Evolutionary conservation across 225 moss, liverwort and hornwort genomes (phyloP).

Genomic region (Lunularia cruciata): DNA sequence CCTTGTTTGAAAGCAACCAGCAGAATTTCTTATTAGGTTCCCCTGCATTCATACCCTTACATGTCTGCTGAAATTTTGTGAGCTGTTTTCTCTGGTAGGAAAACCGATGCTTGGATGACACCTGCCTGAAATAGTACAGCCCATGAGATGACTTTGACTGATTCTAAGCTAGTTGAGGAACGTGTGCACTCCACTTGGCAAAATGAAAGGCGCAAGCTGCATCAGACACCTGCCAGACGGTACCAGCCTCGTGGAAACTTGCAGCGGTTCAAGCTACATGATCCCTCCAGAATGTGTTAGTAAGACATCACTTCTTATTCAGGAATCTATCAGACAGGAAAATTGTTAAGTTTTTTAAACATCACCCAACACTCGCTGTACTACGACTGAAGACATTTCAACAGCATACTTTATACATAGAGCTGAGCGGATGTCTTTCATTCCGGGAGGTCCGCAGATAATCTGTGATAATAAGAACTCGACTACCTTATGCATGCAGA

Average conservation of each 20-base stretch:
- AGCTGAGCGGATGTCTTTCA: too few species aligned
- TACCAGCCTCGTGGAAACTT: background rate
- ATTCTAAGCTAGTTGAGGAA: background rate
- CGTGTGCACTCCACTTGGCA: conserved; percentile 16
- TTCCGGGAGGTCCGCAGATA: background rate
- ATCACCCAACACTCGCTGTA: background rate
- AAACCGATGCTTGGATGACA: too few species aligned
- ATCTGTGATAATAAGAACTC: background rate
- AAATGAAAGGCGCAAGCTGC: background rate
- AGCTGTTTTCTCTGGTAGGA: too few species aligned
- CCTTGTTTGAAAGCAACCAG: too few species aligned
- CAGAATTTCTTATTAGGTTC: too few species aligned
- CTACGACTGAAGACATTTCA: too few species aligned
- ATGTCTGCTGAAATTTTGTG: too few species aligned
- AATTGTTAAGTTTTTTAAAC: background rate
- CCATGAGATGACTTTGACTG: background rate
- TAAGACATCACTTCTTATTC: background rate
- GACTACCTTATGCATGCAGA: conserved; percentile 2
- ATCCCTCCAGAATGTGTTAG: background rate
- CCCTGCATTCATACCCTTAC: too few species aligned
- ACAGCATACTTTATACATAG: too few species aligned
- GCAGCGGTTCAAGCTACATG: conserved; percentile 14
- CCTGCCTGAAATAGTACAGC: too few species aligned
- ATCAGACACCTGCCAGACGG: conserved; percentile 14
- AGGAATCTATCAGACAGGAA: background rate